Percentiles rank a stretch among this genome's conserved stretches.
Evolutionary conservation across 108 stramenopile genomes (phyloP).

Genomic region (Nitzschia sp.): DNA sequence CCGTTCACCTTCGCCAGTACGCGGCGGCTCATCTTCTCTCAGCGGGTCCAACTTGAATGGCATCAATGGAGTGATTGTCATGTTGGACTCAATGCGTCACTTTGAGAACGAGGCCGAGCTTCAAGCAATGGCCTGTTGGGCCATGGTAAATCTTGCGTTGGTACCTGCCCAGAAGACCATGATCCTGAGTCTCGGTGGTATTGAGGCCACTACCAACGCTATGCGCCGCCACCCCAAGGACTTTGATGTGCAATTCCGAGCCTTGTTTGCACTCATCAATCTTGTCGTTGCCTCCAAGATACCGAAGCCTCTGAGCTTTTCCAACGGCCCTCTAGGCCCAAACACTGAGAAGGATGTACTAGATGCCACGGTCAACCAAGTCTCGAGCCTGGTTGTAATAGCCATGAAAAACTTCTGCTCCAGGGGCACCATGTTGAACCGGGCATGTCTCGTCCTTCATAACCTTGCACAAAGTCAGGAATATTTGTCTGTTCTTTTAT

Average conservation of each 20-base stretch:
- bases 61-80: constrained; percentile 82
- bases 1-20: not conserved
- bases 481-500: constrained; percentile 75
- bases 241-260: constrained; percentile 90
- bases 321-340: constrained; percentile 58
- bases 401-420: constrained; percentile 91
- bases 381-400: constrained; percentile 72
- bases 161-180: constrained; percentile 84
- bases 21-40: not conserved
- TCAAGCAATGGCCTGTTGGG: constrained; percentile 95
- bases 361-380: constrained; percentile 68
- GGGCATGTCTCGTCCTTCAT: constrained; percentile 92
- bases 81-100: constrained; percentile 85
- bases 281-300: constrained; percentile 61
- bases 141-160: constrained; percentile 89
- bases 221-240: constrained; percentile 83
- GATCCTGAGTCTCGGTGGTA: constrained; percentile 77
- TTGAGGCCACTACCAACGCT: constrained; percentile 80
- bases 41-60: constrained; percentile 2
- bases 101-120: constrained; percentile 68
- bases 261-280: constrained; percentile 92
- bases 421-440: constrained; percentile 85
- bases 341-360: constrained; percentile 61
- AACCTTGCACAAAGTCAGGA: constrained; percentile 81
- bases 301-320: not conserved